phyloP scores from a whole-genome alignment of 1,284 basidiomycete species.

The Prillingera fragicola region DNA sequence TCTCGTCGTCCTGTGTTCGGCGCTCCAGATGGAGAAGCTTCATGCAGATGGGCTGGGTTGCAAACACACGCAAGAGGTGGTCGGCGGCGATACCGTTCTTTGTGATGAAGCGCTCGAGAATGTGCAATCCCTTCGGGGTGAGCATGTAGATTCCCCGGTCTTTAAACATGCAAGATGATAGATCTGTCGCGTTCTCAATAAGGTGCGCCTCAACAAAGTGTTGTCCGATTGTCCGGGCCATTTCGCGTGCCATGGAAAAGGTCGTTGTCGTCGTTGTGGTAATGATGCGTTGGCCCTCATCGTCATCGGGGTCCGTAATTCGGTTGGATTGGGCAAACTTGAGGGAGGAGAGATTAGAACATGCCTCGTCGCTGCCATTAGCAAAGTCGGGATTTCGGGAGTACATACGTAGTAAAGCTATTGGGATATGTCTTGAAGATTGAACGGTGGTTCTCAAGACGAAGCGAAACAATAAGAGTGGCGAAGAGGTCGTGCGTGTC shows the following conservation, averaged over 20 bases:
- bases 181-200: constrained; percentile 93
- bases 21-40: constrained; percentile 96
- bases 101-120: constrained; percentile 97
- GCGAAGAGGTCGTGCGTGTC: constrained; percentile 98
- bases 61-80: constrained; percentile 83
- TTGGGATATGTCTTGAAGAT: constrained; percentile 94
- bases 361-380: constrained; percentile 79
- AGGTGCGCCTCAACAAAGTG: constrained; percentile 98
- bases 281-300: constrained; percentile 89
- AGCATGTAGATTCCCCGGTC: constrained; percentile 93
- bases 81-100: constrained; percentile 95
- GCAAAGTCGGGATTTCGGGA: constrained; percentile 4
- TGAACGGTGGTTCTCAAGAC: constrained; percentile 82
- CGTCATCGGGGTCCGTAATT: constrained; percentile 94
- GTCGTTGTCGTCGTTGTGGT: constrained; percentile 99
- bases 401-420: constrained; percentile 86
- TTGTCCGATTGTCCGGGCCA: constrained; percentile 99
- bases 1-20: constrained; percentile 87
- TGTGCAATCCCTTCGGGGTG: constrained; percentile 96
- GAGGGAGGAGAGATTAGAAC: constrained; percentile 84
- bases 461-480: constrained; percentile 88
- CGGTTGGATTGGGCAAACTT: constrained; percentile 99
- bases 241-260: constrained; percentile 98
- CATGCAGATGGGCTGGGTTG: constrained; percentile 92
- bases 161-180: constrained; percentile 82